A percentile compares a stretch with the other conserved stretches of the same genome.
These are phyloP conservation scores for Termitomyces sp. DNA, from an alignment of 768 basidiomycete species.

Conservation along the genomic window DNA sequence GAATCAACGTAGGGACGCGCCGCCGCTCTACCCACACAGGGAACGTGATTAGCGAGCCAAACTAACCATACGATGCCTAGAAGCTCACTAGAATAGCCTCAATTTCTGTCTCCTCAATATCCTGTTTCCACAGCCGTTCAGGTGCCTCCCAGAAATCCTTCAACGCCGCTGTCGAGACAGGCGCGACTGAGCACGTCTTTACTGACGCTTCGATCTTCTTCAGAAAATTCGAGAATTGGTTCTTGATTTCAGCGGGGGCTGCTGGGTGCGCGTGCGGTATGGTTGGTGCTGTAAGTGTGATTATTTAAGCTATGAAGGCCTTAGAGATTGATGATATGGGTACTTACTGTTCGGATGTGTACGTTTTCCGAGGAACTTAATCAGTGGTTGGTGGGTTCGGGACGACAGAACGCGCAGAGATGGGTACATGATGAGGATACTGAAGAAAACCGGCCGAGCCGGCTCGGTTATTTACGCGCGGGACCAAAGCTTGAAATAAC, in stretches of 20 bases:
- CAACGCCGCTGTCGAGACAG: constrained; percentile 18
- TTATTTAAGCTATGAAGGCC: background rate
- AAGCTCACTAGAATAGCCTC: constrained; percentile 58
- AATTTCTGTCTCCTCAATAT: constrained; percentile 55
- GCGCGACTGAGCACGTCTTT: constrained; percentile 10
- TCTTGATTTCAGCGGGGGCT: constrained; percentile 57
- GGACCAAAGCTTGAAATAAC: background rate
- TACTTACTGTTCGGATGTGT: constrained; percentile 34
- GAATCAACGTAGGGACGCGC: constrained; percentile 47
- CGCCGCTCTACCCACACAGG: constrained; percentile 48
- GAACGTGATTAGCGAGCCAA: background rate
- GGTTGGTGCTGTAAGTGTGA: constrained; percentile 23
- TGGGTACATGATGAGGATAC: constrained; percentile 22
- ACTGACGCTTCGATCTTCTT: constrained; percentile 28
- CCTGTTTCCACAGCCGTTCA: constrained; percentile 46
- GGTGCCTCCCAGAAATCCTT: constrained; percentile 68
- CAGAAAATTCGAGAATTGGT: constrained; percentile 40
- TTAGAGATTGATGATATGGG: background rate
- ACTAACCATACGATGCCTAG: background rate
- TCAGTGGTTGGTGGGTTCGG: constrained; percentile 52
- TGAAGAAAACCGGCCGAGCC: background rate
- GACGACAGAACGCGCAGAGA: constrained; percentile 31
- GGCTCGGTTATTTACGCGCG: background rate
- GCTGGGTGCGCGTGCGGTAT: constrained; percentile 57
- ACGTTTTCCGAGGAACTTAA: constrained; percentile 59